Conservation (phyloP, 441 rosid genomes). For the Daphne laureola region DNA sequence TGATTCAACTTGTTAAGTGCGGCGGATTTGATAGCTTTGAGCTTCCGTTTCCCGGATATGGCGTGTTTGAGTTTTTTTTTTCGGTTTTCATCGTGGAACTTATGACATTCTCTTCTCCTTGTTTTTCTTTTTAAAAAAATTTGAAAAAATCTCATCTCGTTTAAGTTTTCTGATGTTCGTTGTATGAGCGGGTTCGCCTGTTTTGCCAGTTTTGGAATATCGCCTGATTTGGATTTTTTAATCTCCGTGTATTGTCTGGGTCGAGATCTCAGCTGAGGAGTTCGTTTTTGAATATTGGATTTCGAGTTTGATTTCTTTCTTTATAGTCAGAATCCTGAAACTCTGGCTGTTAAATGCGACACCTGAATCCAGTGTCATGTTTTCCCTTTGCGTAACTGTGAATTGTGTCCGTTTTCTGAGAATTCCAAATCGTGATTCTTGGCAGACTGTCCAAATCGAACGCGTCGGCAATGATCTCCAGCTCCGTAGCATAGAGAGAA, state of each 20-base stretch:
- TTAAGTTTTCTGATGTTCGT: slow-evolving; percentile 8
- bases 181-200: not conserved
- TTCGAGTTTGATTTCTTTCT: not conserved
- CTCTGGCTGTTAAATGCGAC: slow-evolving; percentile 18
- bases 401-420: slow-evolving; percentile 11
- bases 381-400: slow-evolving; percentile 3
- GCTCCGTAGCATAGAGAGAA: slow-evolving; percentile 9
- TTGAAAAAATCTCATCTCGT: slow-evolving; percentile 3
- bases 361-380: slow-evolving; percentile 17
- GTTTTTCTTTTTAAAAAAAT: no score
- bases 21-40: not conserved
- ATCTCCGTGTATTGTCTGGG: slow-evolving; percentile 21
- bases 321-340: slow-evolving; percentile 16
- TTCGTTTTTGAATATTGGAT: slow-evolving; percentile 27
- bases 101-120: not conserved
- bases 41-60: slow-evolving; percentile 5
- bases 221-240: slow-evolving; percentile 16
- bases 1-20: not conserved
- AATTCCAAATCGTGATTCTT: slow-evolving; percentile 14
- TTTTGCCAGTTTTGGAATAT: slow-evolving; percentile 15
- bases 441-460: slow-evolving; percentile 29
- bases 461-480: slow-evolving; percentile 4
- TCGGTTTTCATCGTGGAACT: not conserved
- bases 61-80: slow-evolving; percentile 9
- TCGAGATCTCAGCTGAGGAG: slow-evolving; percentile 37